Evolutionary conservation across 352 stramenopile species (phyloP), one percentile per base, ranked within the genome.

Genomic region (Globisporangium yorkense): DNA sequence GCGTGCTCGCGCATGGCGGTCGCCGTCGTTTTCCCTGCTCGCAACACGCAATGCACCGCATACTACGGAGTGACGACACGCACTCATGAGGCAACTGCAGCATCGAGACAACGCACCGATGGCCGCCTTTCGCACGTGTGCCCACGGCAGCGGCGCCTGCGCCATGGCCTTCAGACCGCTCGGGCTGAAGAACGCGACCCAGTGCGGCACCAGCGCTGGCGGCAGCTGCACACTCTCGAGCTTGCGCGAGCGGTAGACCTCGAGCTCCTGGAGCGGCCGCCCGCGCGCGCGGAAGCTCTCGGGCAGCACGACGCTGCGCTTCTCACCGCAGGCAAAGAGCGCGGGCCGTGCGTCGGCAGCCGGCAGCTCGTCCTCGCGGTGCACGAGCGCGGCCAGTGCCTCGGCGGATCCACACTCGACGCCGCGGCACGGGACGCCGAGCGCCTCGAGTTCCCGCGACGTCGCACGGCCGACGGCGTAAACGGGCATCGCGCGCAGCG

Each of bases 161-260:
- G 77, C 77, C 3, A 79, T 70, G 10, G 73, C 80, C 39, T 84
- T 81, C 5, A 94, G 65, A 3, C 84, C 84, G 41, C 84, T 94
- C 0, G 84, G 84, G 58, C 84, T 94, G 57, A 94, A 94, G 67
- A 87, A 92, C 16, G 77, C 81, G 33, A 92, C 65, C 84, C 84
- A 94, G 13, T 81, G 57, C 7, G 80, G 81, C 27, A 49, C 52
- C 31, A 70, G 77, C 44, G 56, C 63, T 13, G 55, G 44, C 40
- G 81, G 75, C 37, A 92, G 48, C 35, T 61, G 51, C 6, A 92
- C 65, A 20, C 71, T 65, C n/a, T 71, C 50, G 10, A 89, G 66
- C 2, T 74, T 51, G 51, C 71, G 79, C 31, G 78, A 86, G 20
- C 67, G 58, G 55, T 94, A 94, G 27, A 92, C 84, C 0, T 73